Percentiles rank a stretch among this genome's conserved stretches.
phyloP scores from a whole-genome alignment of 306 rosid genomes.

The Malus asiatica region DNA sequence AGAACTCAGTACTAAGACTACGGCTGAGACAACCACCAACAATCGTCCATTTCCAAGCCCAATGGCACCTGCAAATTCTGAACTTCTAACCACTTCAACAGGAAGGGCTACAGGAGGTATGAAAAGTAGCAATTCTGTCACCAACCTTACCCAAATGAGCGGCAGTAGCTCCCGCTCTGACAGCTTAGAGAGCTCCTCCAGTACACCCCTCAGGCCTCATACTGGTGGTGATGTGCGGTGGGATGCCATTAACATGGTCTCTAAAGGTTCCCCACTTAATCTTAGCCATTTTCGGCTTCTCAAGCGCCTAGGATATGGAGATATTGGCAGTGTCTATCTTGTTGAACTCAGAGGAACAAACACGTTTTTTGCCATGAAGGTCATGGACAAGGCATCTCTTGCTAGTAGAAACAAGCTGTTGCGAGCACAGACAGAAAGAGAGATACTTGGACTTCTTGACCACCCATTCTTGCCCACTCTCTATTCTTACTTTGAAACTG shows the following conservation, averaged over 20 bases:
- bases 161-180: slow-evolving; percentile 46
- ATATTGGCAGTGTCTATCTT: slow-evolving; percentile 78
- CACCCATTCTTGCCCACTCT: slow-evolving; percentile 90
- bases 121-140: slow-evolving; percentile 1
- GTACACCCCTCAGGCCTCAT: slow-evolving; percentile 60
- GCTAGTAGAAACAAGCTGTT: slow-evolving; percentile 77
- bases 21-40: slow-evolving; percentile 15
- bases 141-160: slow-evolving; percentile 28
- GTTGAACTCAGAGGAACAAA: slow-evolving; percentile 59
- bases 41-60: slow-evolving; percentile 24
- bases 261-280: slow-evolving; percentile 42
- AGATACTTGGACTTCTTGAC: slow-evolving; percentile 90
- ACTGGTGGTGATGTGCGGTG: slow-evolving; percentile 85
- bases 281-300: slow-evolving; percentile 70
- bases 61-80: slow-evolving; percentile 26
- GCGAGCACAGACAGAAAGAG: slow-evolving; percentile 81
- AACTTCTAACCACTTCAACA: slow-evolving; percentile 17
- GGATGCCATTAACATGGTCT: slow-evolving; percentile 62
- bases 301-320: slow-evolving; percentile 81
- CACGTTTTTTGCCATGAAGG: slow-evolving; percentile 76
- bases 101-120: slow-evolving; percentile 13
- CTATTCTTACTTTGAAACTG: slow-evolving; percentile 79
- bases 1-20: slow-evolving; percentile 17
- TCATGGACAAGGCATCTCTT: slow-evolving; percentile 85
- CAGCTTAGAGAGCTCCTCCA: slow-evolving; percentile 59